Evolutionary conservation across 228 moss, liverwort and hornwort species (phyloP), one percentile per base, ranked within the genome.

Genomic region (Sphagnum magellanicum): DNA sequence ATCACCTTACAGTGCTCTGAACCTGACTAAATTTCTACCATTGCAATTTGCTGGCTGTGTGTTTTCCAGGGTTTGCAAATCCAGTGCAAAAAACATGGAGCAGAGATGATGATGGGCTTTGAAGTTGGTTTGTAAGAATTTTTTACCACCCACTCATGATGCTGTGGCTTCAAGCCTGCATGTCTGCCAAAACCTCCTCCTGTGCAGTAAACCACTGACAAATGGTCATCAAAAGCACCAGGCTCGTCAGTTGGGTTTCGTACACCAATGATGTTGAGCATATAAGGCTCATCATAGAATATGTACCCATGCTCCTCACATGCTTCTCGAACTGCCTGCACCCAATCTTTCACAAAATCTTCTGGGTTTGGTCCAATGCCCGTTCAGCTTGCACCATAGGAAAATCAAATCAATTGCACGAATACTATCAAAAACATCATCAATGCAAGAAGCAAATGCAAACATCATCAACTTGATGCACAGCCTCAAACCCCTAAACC

Each of bases 191-290:
- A 16, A 6, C 51, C 50, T 4, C 8, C 6, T 8, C 14, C 11
- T 16, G 67, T 67, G 67, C 48, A 8, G 16, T 67, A 67, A 50
- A 67, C 67, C 49, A 67, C 67, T 8, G 67, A 50, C 50, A 67
- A 67, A 16, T 67, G 67, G 14, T 67, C 67, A 16, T 67, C 67
- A 52, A 67, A 67, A 6, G 67, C 67, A 48, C 67, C 67, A 12
- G 67, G 67, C 49, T 67, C 67, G 8, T 67, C 67, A 10, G 67
- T 6, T 8, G 67, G 67, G 51, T 67, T 67, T 16, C 67, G 49
- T 10, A 50, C 67, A 16, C 67, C 67, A 50, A 67, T 52, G 52
- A 67, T 67, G 50, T 67, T 67, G 50, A 67, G 67, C 67, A 49
- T 12, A 52, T 67, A 67, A 16, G 67, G 67, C 50, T 50, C 10